Percentiles rank a stretch among this genome's conserved stretches.
These are phyloP conservation scores for Erodium trifolium DNA, from an alignment of 441 rosid species.

Conservation along the genomic window DNA sequence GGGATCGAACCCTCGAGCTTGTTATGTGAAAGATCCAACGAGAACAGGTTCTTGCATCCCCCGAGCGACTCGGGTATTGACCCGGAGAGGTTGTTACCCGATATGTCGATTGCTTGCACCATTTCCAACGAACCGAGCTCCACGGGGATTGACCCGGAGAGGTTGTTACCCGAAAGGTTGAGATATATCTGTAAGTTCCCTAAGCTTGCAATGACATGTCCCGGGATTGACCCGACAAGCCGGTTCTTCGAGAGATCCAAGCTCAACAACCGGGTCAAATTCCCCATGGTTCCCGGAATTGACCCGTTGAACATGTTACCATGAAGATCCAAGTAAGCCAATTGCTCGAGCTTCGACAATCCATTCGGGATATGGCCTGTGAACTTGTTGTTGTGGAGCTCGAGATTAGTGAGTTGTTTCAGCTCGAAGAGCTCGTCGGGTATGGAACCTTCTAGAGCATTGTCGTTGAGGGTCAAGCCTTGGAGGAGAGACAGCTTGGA, in stretches of 20 bases:
- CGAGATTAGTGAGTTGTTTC: slow-evolving; percentile 44
- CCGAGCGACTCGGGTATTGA: slow-evolving; percentile 42
- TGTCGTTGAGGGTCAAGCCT: slow-evolving; percentile 43
- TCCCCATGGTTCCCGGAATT: slow-evolving; percentile 49
- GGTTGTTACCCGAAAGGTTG: slow-evolving; percentile 55
- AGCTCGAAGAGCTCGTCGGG: slow-evolving; percentile 47
- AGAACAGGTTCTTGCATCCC: slow-evolving; percentile 57
- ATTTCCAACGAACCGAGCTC: slow-evolving; percentile 62
- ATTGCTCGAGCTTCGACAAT: slow-evolving; percentile 48
- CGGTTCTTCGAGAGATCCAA: slow-evolving; percentile 65
- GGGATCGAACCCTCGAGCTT: slow-evolving; percentile 59
- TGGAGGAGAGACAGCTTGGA: slow-evolving; percentile 57
- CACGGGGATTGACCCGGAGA: slow-evolving; percentile 48
- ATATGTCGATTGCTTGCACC: slow-evolving; percentile 69
- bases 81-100: slow-evolving; percentile 64
- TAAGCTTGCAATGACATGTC: slow-evolving; percentile 31
- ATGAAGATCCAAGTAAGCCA: slow-evolving; percentile 43
- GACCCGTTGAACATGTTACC: slow-evolving; percentile 62
- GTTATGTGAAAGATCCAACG: slow-evolving; percentile 65
- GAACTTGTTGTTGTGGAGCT: slow-evolving; percentile 47
- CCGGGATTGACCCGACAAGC: slow-evolving; percentile 50
- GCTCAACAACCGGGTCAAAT: slow-evolving; percentile 34
- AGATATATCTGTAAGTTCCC: slow-evolving; percentile 47
- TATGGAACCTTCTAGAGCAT: slow-evolving; percentile 47
- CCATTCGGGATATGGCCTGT: slow-evolving; percentile 42